Conservation (phyloP, 257 asterid genomes). For the Salvia miltiorrhiza region DNA sequence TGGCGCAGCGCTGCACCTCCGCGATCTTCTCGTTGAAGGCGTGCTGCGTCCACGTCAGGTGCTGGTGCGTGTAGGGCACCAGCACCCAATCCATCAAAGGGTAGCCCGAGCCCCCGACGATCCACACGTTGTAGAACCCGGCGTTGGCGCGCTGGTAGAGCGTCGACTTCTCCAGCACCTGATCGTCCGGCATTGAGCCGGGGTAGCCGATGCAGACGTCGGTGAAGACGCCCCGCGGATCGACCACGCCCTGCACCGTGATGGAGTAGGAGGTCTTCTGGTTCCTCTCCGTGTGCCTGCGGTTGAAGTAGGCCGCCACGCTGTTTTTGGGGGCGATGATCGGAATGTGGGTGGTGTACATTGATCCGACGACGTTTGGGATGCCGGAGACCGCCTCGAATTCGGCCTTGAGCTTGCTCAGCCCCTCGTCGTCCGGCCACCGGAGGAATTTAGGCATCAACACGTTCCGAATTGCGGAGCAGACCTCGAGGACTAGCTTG, state of each 20-base stretch:
- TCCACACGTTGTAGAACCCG: conserved; percentile 40
- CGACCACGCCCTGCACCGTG: conserved; percentile 42
- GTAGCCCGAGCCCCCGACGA: conserved; percentile 36
- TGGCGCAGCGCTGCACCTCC: conserved; percentile 27
- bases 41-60: conserved; percentile 47
- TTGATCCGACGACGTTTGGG: conserved; percentile 41
- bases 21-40: conserved; percentile 44
- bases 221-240: conserved; percentile 34
- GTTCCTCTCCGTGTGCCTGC: conserved; percentile 41
- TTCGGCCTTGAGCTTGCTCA: conserved; percentile 12
- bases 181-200: conserved; percentile 51
- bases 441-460: conserved; percentile 36
- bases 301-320: conserved; percentile 36
- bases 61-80: conserved; percentile 45
- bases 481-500: conserved; percentile 42
- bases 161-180: conserved; percentile 42
- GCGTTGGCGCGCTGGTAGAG: conserved; percentile 43
- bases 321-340: conserved; percentile 37
- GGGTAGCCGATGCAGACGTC: conserved; percentile 49
- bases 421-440: conserved; percentile 33
- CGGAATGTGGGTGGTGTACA: conserved; percentile 43
- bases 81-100: conserved; percentile 48
- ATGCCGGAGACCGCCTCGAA: conserved; percentile 36
- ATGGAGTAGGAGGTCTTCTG: conserved; percentile 40
- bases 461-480: conserved; percentile 35